Evolutionary conservation across 371 early-diverging fungal species (phyloP), one percentile per base, ranked within the genome.

Genomic region (Paraphysoderma sedebokerense): DNA sequence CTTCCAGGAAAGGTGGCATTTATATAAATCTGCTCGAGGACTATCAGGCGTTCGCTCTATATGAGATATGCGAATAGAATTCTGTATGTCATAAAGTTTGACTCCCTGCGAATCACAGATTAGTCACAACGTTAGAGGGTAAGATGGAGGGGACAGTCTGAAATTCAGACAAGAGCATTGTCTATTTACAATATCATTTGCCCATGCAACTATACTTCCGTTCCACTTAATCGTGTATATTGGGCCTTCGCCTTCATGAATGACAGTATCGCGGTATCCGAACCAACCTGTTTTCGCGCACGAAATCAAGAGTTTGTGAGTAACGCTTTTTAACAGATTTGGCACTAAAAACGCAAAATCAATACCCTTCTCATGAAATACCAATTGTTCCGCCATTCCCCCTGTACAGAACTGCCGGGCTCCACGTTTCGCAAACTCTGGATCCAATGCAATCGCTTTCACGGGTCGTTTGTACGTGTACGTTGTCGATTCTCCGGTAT

Each of bases 361-460:
- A n/a, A n/a, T n/a, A n/a, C n/a, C n/a, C n/a, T n/a, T n/a, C n/a
- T n/a, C n/a, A n/a, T n/a, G n/a, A n/a, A n/a, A n/a, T n/a, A n/a
- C n/a, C 22, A 96, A 69, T 38, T 80, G 74, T 42, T 85, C 95
- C 7, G 85, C 82, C 67, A 82, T 77, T 37, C 95, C 97, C 46
- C 93, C 97, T 0, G 80, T 79, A 2, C 85, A 81, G 59, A 92
- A 81, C 38, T 79, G 83, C 8, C 81, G 76, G 0, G 83, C 74
- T 2, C 55, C 56, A 12, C 74, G 78, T 33, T 66, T 62, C 36
- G 75, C 73, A 56, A 77, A 97, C 37, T 76, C 73, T 2, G 92
- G 92, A 54, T 91, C 92, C 24, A 97, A 59, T 1, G 85, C 81
- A 4, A 95, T 77, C 13, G 84, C 74, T 61, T 87, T 85, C 23